Evolutionary conservation across 1,284 basidiomycete genomes (phyloP), one percentile per base, ranked within the genome.

Genomic region (Earliella scabrosa): DNA sequence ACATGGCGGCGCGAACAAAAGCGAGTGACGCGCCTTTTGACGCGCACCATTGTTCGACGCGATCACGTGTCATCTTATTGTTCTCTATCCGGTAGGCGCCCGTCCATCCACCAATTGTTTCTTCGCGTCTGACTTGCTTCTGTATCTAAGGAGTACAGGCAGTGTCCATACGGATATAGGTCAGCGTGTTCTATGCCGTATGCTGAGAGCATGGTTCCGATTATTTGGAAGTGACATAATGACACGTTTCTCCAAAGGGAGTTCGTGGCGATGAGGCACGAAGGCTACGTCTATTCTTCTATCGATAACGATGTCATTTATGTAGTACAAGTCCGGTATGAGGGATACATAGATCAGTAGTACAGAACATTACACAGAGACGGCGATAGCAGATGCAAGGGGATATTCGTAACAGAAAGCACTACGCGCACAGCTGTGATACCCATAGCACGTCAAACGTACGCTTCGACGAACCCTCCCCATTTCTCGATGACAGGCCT

Each of bases 401-500:
- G n/a, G n/a, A 6, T 2, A 3, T 34, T 16, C 32, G 10, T 34
- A 16, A 14, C n/a, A 16, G 21, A 50, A 24, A 50, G 48, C 48
- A 41, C 40, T 50, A 14, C 23, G 35, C 48, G 35, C 48, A 50
- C 48, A 50, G 38, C 48, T 50, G 20, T 20, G 10, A 18, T 16
- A 21, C 34, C 16, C 39, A 41, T 16, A 23, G 29, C 43, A 38
- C n/a, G 45, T 58, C 52, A 69, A 21, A 73, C 55, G 56, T 70
- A 73, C 0, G 59, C 60, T 39, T 72, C 67, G 4, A 79, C 74
- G 56, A 90, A 92, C 20, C 60, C 73, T 3, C 86, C 90, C 90
- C 90, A 93, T 56, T 82, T 84, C 66, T 88, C 82, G 49, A 93
- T 82, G 9, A 92, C 82, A 41, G 87, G 87, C 63, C 82, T 83